Evolutionary conservation across 441 rosid species (phyloP).

Genomic region (Jatropha multifida): DNA sequence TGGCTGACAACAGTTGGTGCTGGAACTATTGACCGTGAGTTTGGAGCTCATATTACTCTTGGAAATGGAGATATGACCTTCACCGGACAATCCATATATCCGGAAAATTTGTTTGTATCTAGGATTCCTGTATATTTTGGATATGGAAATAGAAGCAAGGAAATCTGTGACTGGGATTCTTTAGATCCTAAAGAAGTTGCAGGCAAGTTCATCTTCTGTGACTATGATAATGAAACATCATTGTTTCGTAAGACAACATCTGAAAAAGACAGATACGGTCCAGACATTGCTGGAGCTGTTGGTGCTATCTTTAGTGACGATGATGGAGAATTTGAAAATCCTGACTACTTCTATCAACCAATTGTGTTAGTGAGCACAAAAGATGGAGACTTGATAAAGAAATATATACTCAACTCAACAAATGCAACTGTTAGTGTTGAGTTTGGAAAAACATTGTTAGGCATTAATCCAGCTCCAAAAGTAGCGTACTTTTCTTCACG

Average conservation of each 20-base stretch:
- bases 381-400: constrained; percentile 34
- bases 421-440: constrained; percentile 36
- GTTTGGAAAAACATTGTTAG: constrained; percentile 33
- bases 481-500: constrained; percentile 38
- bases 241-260: not conserved
- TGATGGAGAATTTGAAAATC: constrained; percentile 14
- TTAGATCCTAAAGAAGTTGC: constrained; percentile 38
- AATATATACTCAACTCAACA: constrained; percentile 25
- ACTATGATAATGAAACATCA: constrained; percentile 23
- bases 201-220: constrained; percentile 52
- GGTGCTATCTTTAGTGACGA: constrained; percentile 38
- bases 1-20: constrained; percentile 72
- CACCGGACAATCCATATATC: constrained; percentile 40
- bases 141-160: constrained; percentile 44
- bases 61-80: constrained; percentile 44
- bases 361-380: constrained; percentile 24
- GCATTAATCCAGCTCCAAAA: constrained; percentile 39
- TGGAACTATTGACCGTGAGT: constrained; percentile 56
- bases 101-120: constrained; percentile 35
- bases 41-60: constrained; percentile 53
- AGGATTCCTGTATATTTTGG: constrained; percentile 43
- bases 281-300: constrained; percentile 29
- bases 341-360: constrained; percentile 32
- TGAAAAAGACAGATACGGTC: constrained; percentile 21
- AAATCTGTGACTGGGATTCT: constrained; percentile 32